phyloP scores from a whole-genome alignment of 768 basidiomycete genomes.

The Russula foetens region DNA sequence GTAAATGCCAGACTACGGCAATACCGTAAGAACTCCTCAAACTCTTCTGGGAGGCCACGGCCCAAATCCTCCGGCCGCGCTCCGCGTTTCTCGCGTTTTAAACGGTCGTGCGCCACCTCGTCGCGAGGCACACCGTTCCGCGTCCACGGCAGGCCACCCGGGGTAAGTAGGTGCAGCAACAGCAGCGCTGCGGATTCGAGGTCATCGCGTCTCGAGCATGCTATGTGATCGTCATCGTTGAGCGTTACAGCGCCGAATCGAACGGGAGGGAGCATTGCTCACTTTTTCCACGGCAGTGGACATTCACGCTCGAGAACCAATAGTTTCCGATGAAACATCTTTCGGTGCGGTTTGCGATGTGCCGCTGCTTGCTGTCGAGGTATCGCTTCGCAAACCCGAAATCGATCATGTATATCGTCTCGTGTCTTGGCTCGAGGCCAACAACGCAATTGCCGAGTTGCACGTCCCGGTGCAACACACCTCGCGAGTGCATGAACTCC shows the following conservation, averaged over 20 bases:
- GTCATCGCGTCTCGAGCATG: slow-evolving; percentile 73
- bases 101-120: slow-evolving; percentile 48
- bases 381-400: slow-evolving; percentile 79
- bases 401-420: slow-evolving; percentile 73
- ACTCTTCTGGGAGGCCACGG: slow-evolving; percentile 56
- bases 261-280: slow-evolving; percentile 1
- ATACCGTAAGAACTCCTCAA: slow-evolving; percentile 71
- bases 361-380: slow-evolving; percentile 53
- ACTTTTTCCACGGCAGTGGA: slow-evolving; percentile 75
- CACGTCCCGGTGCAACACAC: slow-evolving; percentile 70
- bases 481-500: slow-evolving; percentile 68
- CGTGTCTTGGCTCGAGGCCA: slow-evolving; percentile 50
- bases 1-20: slow-evolving; percentile 60
- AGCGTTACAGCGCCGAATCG: neutral
- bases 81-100: slow-evolving; percentile 56
- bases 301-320: slow-evolving; percentile 73
- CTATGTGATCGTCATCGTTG: slow-evolving; percentile 29
- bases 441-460: slow-evolving; percentile 72
- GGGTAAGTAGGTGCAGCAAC: slow-evolving; percentile 74
- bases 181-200: slow-evolving; percentile 70
- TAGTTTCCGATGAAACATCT: slow-evolving; percentile 80
- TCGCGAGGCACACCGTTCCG: slow-evolving; percentile 74
- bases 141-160: slow-evolving; percentile 70
- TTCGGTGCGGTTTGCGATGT: slow-evolving; percentile 59
- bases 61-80: slow-evolving; percentile 62